Evolutionary conservation across 768 basidiomycete species (phyloP), one percentile per base, ranked within the genome.

Genomic region (Melanogaster broomeanus): DNA sequence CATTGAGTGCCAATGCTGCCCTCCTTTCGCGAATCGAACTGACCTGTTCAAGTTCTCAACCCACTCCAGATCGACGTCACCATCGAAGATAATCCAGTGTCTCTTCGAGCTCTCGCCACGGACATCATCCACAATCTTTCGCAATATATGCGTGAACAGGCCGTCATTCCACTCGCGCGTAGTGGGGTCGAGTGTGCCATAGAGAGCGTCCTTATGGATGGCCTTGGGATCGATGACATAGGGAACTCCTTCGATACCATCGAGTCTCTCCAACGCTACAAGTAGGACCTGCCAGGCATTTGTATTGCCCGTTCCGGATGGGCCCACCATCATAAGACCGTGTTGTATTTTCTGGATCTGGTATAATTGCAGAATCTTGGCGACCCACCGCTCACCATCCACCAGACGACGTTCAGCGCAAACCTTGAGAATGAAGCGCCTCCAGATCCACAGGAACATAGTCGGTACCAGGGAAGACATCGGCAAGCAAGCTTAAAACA

Each of bases 261-360:
- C 95, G 24, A 98, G 75, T 12, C 91, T 80, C 67, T 97, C 92
- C 44, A 98, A 76, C 1, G 97, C 96, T 8, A 86, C 82, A 24
- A 99, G 79, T 4, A 99, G 78, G 38, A 98, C 92, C 62, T 88
- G 88, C 97, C 97, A 98, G 0, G 97, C 95, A 58, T 94, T 90
- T 2, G 90, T 96, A 73, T 99, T 99, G 27, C 97, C 97, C 42
- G 83, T 93, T 24, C 96, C 97, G 11, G 97, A 98, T 1, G 97
- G 88, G 1, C 97, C 96, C 24, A 99, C 97, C 93, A 99, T 97
- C 97, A 99, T 98, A 37, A 99, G 77, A 71, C 97, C 97, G 70
- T 99, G 97, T 61, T 98, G 96, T 56, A 98, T 99, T 75, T 94
- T 98, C 73, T 99, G 97, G 52, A 99, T 98, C 69, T 98, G 97